Evolutionary conservation across 176 grass and related monocot genomes (phyloP), one percentile per base, ranked within the genome.

Genomic region (Oryza meridionalis): DNA sequence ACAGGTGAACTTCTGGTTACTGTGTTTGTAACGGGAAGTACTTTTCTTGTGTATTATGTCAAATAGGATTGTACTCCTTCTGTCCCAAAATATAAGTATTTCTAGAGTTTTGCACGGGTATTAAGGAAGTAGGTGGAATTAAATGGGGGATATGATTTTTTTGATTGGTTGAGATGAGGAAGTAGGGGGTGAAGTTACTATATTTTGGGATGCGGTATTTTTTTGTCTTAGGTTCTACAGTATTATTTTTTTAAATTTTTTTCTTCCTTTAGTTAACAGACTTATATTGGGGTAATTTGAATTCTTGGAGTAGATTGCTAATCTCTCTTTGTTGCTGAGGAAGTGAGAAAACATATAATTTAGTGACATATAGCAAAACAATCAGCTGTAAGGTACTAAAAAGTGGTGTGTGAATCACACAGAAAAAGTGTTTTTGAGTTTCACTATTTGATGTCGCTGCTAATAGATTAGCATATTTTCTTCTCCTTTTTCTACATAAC

Each of bases 231-330:
- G 35, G 32, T 76, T 70, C 0, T 47, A 58, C 6, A 29, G n/a
- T 16, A 15, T 17, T 37, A 6, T 37, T 37, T 10, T 84, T 51
- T 22, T 2, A 13, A 6, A 63, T 22, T 5, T 62, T 13, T 2
- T 17, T 29, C 45, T 31, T 19, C 17, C 26, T 24, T 3, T 83
- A 16, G 9, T 47, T 59, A 59, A 42, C 59, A 49, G 25, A 13
- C 33, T 53, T 37, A 37, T 37, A 66, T 70, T 72, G 25, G 62
- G 2, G 16, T 73, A 38, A 9, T 76, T n/a, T 81, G 77, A 29
- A 51, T 68, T 80, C 9, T 70, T 29, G 29, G 49, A 85, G 38
- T 81, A 24, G 53, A 47, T 42, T 85, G 11, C 37, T 65, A 81
- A 24, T 14, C 81, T 69, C 43, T 63, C 49, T 69, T 11, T 16